Evolutionary conservation across 805 yeast species (phyloP).

Genomic region (Tetrapisispora fleetii): DNA sequence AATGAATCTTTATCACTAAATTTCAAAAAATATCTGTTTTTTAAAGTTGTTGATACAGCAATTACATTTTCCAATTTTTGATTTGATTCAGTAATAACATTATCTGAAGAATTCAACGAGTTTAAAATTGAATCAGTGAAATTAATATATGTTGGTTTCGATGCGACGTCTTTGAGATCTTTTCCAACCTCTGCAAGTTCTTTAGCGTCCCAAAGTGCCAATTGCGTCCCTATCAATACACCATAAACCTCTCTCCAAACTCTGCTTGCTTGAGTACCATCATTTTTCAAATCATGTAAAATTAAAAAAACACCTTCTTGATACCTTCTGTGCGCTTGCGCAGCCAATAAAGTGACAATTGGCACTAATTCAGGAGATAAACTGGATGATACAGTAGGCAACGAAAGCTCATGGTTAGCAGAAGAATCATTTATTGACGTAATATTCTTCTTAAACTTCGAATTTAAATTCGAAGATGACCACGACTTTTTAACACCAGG

Average conservation of each 20-base stretch:
- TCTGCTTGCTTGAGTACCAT: constrained; percentile 78
- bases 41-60: constrained; percentile 85
- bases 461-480: constrained; percentile 16
- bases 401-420: constrained; percentile 1
- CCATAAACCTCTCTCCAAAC: constrained; percentile 92
- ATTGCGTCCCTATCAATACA: constrained; percentile 77
- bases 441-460: not conserved
- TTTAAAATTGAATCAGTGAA: constrained; percentile 83
- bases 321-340: constrained; percentile 67
- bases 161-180: constrained; percentile 44
- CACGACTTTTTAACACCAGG: constrained; percentile 8
- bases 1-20: constrained; percentile 56
- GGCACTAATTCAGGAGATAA: constrained; percentile 43
- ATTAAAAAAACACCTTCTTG: constrained; percentile 69
- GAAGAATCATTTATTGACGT: constrained; percentile 9
- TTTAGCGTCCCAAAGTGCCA: constrained; percentile 86
- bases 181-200: constrained; percentile 41
- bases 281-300: constrained; percentile 63
- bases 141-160: constrained; percentile 81
- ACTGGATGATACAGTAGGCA: constrained; percentile 11
- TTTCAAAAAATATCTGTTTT: constrained; percentile 78
- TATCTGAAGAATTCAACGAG: constrained; percentile 55
- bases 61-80: constrained; percentile 61
- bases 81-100: constrained; percentile 40
- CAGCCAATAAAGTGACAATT: constrained; percentile 60